A percentile compares a stretch with the other conserved stretches of the same genome.
Evolutionary conservation across 257 asterid genomes (phyloP).

Genomic region (Solanum appendiculatum): DNA sequence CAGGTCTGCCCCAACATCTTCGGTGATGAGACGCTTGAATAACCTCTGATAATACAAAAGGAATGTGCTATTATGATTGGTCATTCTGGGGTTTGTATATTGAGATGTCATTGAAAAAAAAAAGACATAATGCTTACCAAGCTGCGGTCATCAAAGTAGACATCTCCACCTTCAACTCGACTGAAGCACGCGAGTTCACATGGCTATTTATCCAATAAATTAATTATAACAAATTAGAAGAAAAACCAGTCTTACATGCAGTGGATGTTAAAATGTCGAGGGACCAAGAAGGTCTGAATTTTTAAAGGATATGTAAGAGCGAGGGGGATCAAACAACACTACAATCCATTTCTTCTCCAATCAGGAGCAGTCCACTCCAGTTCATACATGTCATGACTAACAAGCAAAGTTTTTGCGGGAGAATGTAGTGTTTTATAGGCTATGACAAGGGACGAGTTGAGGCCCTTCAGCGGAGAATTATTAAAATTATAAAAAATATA

Average conservation of each 20-base stretch:
- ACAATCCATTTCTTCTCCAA: background rate
- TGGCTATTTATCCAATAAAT: conserved; percentile 38
- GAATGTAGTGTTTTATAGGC: background rate
- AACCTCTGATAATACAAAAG: conserved; percentile 48
- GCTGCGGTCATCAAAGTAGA: conserved; percentile 85
- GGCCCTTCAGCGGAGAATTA: background rate
- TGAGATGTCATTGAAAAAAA: background rate
- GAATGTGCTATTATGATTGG: background rate
- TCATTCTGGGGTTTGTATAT: background rate
- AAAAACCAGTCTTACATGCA: background rate
- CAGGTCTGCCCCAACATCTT: conserved; percentile 84
- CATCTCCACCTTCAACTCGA: conserved; percentile 92
- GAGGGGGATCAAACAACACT: background rate
- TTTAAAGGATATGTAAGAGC: background rate
- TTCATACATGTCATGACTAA: background rate
- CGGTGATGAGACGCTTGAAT: conserved; percentile 81
- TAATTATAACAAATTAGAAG: background rate
- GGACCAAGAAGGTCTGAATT: background rate
- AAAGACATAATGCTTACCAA: conserved; percentile 55
- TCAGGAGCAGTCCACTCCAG: background rate
- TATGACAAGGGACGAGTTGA: background rate
- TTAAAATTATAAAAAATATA: background rate
- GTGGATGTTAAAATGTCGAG: background rate
- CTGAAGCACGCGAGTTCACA: conserved; percentile 97
- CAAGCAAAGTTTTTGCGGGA: background rate